These are phyloP conservation scores for Pseudoturritis turrita DNA, from an alignment of 345 rosid species.

Conservation along the genomic window DNA sequence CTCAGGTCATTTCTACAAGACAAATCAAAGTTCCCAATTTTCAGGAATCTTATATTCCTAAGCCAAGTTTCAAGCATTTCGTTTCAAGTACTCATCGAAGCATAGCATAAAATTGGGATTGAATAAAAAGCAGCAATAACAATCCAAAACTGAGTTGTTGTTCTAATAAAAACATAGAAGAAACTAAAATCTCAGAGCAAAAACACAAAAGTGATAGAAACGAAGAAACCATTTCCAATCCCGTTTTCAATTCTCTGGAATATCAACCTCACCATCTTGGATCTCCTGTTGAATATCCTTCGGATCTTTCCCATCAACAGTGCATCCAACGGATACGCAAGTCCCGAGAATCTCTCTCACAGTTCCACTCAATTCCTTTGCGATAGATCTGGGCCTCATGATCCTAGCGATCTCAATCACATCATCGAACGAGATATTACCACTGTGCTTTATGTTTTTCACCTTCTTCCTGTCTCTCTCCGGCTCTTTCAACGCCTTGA, in stretches of 20 bases:
- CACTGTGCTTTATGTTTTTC: slow-evolving; percentile 65
- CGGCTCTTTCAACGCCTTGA: slow-evolving; percentile 77
- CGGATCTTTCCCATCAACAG: slow-evolving; percentile 69
- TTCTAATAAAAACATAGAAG: slow-evolving; percentile 9
- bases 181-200: slow-evolving; percentile 15
- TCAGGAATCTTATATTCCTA: neutral
- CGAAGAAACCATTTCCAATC: neutral
- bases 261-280: slow-evolving; percentile 50
- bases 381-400: slow-evolving; percentile 70
- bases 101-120: neutral
- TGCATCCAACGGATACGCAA: slow-evolving; percentile 72
- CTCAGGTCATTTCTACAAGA: neutral
- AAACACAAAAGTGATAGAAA: slow-evolving; percentile 3
- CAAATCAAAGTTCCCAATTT: neutral
- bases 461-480: slow-evolving; percentile 79
- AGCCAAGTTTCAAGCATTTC: neutral
- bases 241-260: slow-evolving; percentile 42
- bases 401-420: slow-evolving; percentile 71
- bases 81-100: neutral
- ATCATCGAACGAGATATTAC: slow-evolving; percentile 59
- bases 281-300: slow-evolving; percentile 68
- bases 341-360: slow-evolving; percentile 77
- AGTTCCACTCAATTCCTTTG: slow-evolving; percentile 56
- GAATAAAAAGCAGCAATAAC: slow-evolving; percentile 5
- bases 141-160: slow-evolving; percentile 34